Evolutionary conservation across 2,329 filamentous ascomycete genomes (phyloP), one percentile per base, ranked within the genome.

Genomic region (Aspergillaceae sp.): DNA sequence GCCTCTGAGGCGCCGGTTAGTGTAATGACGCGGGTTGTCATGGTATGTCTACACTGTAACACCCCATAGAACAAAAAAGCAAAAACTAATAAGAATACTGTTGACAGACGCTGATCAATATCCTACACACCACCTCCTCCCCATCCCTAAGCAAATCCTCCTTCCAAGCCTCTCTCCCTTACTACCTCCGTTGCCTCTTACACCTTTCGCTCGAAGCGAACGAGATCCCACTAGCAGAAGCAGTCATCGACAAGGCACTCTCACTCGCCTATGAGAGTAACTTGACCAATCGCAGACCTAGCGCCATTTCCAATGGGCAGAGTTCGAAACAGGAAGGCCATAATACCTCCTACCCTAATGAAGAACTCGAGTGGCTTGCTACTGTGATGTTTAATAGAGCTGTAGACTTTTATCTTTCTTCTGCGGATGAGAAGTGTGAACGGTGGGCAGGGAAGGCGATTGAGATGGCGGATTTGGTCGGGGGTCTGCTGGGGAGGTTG

Each of bases 101-200:
- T 19, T 19, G 19, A 41, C 77, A 81, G 49, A 80, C 90, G 48
- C 78, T 92, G 57, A 84, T 86, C 56, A 72, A 80, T 41, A 81
- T 84, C 11, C 84, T 79, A 65, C 71, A 65, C 1, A 64, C 81
- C 1, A 74, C 80, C 11, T 57, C 64, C 0, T 79, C 82, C 40
- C 75, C 84, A 8, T 48, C 19, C 28, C 30, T 52, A 4, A 36
- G 47, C 5, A 36, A 29, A 2, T 2, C 44, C 8, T 33, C 49
- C 7, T 47, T 48, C 50, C 71, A 73, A 4, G 59, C 63, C 1
- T 82, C 80, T 54, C 70, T 94, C 1, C 78, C 85, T 5, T 84
- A 84, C 56, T 94, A 92, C 70, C 77, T 91, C 40, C 79, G 87
- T 1, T 89, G 86, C 55, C 72, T 92, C 2, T 86, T 91, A 52